Base-by-base conservation (phyloP, 345 rosid genomes). In the Arabidopsis thaliana region DNA sequence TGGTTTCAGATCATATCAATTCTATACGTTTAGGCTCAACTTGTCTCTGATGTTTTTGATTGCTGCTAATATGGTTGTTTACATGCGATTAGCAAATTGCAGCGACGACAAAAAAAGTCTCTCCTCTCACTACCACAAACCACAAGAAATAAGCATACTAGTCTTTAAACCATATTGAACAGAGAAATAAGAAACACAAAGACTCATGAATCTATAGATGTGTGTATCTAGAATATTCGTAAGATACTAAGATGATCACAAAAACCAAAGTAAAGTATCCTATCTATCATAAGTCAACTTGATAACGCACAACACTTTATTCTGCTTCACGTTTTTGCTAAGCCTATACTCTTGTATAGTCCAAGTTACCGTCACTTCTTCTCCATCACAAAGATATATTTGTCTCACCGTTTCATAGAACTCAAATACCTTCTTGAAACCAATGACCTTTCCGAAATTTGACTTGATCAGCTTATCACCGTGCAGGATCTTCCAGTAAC, bases 341-440 rank as follows among this genome's bases (percentile, higher is more conserved):
- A 53, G 58, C 58, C 34, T 53, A 28, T 53, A 53, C 58, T 53
- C 58, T 25, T 25, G 16, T 12, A 53, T 25, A 53, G 16, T 53
- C 58, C 16, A 53, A 11, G 36, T 25, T 25, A 5, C 34, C 36
- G 25, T 53, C 36, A 23, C 14, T 9, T 51, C 56, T 44, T 44
- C 20, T 23, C 14, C 56, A 9, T 51, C 3, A 51, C 14, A 0
- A 51, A 23, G 7, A 11, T 53, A 51, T 42, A 63, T 62, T 5
- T 2, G 9, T 13, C 22, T 30, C 4, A 4, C 14, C 25, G 34
- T 34, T 9, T 36, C 25, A 10, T 34, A 64, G 10, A 73, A 73
- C 70, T 33, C 44, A 5, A 73, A 33, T 33, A 22, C 34, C 56
- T n/a, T 73, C 57, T 63, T 73, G 24, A 73, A 22, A 52, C 71